Percentiles rank a stretch among this genome's conserved stretches.
Conservation (phyloP, 129 eudicot genomes). For the Artemisia annua region DNA sequence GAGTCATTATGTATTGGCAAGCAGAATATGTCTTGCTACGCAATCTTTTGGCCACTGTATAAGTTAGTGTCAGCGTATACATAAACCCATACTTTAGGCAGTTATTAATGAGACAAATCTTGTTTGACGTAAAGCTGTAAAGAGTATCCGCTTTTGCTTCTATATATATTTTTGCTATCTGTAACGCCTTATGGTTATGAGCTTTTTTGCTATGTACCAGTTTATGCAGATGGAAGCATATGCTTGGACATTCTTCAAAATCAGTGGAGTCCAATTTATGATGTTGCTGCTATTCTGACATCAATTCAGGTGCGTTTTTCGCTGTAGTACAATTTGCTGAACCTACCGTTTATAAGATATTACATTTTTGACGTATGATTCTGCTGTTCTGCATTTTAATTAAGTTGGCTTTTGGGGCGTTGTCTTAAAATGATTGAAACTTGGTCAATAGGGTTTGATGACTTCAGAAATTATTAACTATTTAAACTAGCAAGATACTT, state of each 20-base stretch:
- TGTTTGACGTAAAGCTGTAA: slow-evolving; percentile 7
- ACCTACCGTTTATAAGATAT: neutral
- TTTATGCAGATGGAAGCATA: slow-evolving; percentile 88
- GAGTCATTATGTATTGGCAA: slow-evolving; percentile 1
- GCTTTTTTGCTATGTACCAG: slow-evolving; percentile 35
- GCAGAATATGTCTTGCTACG: slow-evolving; percentile 11
- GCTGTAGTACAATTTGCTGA: slow-evolving; percentile 2
- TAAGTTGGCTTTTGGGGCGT: neutral
- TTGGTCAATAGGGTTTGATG: neutral
- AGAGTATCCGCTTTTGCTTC: slow-evolving; percentile 1
- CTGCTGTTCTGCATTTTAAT: neutral
- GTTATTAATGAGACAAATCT: neutral
- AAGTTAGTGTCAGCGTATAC: neutral
- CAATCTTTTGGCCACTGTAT: neutral
- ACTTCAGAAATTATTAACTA: no score
- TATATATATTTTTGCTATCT: neutral
- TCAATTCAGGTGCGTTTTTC: slow-evolving; percentile 67
- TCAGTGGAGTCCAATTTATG: slow-evolving; percentile 98
- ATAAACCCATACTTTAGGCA: neutral
- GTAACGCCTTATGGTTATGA: slow-evolving; percentile 6
- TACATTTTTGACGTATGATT: neutral
- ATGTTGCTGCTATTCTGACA: slow-evolving; percentile 89
- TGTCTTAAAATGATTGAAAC: slow-evolving; percentile 9
- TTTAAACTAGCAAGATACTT: no score
- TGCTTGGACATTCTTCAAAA: slow-evolving; percentile 88